A percentile compares a stretch with the other conserved stretches of the same genome.
Evolutionary conservation across 2,329 filamentous ascomycete species (phyloP).

Genomic region (Aureobasidium namibiae): DNA sequence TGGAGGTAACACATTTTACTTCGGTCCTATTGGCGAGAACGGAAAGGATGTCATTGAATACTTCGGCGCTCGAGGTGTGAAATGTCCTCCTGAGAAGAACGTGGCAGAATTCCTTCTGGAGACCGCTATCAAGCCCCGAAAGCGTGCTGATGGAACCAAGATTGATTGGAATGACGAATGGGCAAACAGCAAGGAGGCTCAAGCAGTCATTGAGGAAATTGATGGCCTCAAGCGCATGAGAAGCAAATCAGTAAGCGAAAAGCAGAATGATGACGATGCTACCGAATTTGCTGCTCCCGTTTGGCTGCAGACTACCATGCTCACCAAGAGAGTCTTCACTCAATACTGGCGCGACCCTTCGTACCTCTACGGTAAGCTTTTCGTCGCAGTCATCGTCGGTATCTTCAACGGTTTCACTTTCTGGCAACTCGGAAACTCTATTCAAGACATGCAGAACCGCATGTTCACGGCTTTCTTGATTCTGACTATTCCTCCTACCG

Average conservation of each 20-base stretch:
- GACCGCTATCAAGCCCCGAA: constrained; percentile 51
- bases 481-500: constrained; percentile 53
- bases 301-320: constrained; percentile 52
- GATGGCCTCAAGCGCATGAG: constrained; percentile 53
- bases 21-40: constrained; percentile 61
- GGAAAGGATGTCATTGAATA: constrained; percentile 58
- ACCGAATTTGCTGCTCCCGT: constrained; percentile 55
- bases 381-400: constrained; percentile 60
- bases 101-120: constrained; percentile 60
- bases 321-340: constrained; percentile 62
- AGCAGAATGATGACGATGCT: constrained; percentile 16
- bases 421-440: constrained; percentile 56
- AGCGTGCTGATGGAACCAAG: constrained; percentile 44
- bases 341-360: constrained; percentile 70
- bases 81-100: constrained; percentile 59
- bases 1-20: constrained; percentile 65
- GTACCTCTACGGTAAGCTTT: constrained; percentile 71
- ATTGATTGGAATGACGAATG: constrained; percentile 72
- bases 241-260: constrained; percentile 34
- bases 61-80: constrained; percentile 56
- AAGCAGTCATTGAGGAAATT: constrained; percentile 55
- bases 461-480: constrained; percentile 65
- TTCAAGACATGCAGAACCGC: constrained; percentile 65
- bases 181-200: constrained; percentile 55
- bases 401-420: constrained; percentile 78